Conservation (phyloP, 768 basidiomycete genomes). For the Lactarius hengduanensis region DNA sequence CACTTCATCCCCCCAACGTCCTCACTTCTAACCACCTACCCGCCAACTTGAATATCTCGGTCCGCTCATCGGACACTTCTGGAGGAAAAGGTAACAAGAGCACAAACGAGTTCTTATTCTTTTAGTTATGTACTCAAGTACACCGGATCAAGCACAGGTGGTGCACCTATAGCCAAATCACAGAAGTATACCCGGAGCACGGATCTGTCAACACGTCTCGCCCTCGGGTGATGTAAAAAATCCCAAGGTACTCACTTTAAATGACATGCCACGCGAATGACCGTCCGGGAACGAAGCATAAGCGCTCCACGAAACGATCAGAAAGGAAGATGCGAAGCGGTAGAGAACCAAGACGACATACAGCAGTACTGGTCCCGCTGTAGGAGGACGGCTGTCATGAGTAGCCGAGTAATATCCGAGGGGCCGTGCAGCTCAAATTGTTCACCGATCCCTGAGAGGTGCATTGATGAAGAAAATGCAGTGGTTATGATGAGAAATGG, state of each 20-base stretch:
- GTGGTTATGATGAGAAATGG: not conserved
- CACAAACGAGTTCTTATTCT: not conserved
- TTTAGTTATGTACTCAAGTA: conserved; percentile 13
- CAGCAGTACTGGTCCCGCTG: not conserved
- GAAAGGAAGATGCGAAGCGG: not conserved
- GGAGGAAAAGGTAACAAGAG: not conserved
- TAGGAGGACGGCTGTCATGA: not conserved
- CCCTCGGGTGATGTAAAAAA: not conserved
- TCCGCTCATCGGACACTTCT: not conserved
- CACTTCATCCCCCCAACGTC: not conserved
- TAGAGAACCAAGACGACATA: not conserved
- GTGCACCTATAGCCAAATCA: conserved; percentile 17
- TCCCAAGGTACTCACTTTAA: conserved; percentile 10
- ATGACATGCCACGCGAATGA: not conserved
- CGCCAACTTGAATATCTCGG: not conserved
- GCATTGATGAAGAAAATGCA: not conserved
- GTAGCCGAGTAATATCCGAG: not conserved
- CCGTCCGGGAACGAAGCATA: not conserved
- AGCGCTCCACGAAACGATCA: not conserved
- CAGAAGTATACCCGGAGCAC: conserved; percentile 12
- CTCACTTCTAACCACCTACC: conserved; percentile 1
- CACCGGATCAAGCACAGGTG: conserved; percentile 19
- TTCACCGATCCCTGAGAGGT: not conserved
- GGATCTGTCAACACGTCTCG: not conserved
- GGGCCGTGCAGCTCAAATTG: not conserved